Conservation (phyloP, 2,329 filamentous ascomycete genomes). For the Cordyceps farinosa region DNA sequence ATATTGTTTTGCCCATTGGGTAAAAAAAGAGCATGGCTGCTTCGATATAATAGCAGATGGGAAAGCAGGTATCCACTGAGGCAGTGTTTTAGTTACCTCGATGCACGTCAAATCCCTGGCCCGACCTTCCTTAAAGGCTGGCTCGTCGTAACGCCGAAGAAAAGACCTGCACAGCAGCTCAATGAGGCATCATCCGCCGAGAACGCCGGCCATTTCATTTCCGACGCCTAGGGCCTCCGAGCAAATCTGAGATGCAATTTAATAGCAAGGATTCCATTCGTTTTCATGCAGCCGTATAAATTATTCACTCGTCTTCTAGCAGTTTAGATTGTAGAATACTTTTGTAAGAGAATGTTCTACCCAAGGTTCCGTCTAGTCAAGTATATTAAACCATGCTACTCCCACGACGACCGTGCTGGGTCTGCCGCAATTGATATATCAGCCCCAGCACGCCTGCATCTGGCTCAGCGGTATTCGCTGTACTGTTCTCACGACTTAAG, state of each 20-base stretch:
- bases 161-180: background rate
- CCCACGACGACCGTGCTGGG: constrained; percentile 48
- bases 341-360: background rate
- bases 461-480: constrained; percentile 41
- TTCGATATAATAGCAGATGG: background rate
- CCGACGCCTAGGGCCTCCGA: background rate
- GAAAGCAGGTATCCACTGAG: background rate
- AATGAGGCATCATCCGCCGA: background rate
- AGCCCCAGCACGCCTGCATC: constrained; percentile 55
- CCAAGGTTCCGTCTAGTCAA: background rate
- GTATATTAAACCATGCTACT: constrained; percentile 34
- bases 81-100: too few species aligned
- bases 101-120: too few species aligned
- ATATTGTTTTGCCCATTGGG: background rate
- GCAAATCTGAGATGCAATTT: background rate
- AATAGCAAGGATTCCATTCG: background rate
- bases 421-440: constrained; percentile 57
- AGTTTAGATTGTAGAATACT: background rate
- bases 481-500: constrained; percentile 51
- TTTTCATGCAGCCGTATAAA: background rate
- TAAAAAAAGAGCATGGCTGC: background rate
- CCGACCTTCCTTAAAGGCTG: too few species aligned
- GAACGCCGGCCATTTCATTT: background rate
- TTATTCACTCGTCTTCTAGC: background rate
- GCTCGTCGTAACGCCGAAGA: constrained; percentile 13